A percentile compares a stretch with the other conserved stretches of the same genome.
Evolutionary conservation across 2,329 filamentous ascomycete species (phyloP).

Genomic region (Exophiala calicioides): DNA sequence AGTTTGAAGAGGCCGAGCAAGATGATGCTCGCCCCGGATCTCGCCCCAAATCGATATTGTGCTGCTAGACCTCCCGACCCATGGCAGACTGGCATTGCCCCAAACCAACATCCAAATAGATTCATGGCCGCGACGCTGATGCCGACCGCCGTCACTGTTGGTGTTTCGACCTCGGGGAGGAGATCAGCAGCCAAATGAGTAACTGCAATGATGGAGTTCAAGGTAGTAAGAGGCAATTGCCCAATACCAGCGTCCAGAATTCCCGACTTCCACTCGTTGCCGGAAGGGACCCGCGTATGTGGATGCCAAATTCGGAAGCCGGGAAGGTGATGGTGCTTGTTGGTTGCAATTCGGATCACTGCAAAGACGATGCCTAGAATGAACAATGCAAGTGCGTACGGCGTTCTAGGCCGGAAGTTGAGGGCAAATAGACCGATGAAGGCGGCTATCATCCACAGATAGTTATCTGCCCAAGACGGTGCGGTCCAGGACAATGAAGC

Average conservation of each 20-base stretch:
- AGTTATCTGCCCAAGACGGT: slow-evolving; percentile 72
- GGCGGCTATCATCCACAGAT: slow-evolving; percentile 72
- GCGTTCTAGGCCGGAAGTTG: slow-evolving; percentile 64
- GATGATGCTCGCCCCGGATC: slow-evolving; percentile 81
- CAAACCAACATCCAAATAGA: slow-evolving; percentile 82
- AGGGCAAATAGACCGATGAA: slow-evolving; percentile 72
- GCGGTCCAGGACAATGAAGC: slow-evolving; percentile 67
- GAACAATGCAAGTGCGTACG: slow-evolving; percentile 77
- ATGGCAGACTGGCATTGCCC: slow-evolving; percentile 93
- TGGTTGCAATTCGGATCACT: slow-evolving; percentile 39
- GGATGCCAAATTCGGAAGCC: slow-evolving; percentile 64
- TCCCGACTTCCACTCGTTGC: slow-evolving; percentile 53
- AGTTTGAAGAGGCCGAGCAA: slow-evolving; percentile 75
- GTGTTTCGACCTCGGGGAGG: slow-evolving; percentile 66
- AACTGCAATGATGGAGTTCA: slow-evolving; percentile 91
- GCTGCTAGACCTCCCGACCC: slow-evolving; percentile 88
- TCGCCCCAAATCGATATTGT: slow-evolving; percentile 87
- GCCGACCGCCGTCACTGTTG: slow-evolving; percentile 74
- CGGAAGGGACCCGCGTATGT: slow-evolving; percentile 48
- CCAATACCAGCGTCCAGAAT: slow-evolving; percentile 71
- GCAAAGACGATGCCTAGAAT: slow-evolving; percentile 68
- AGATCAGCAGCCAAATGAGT: slow-evolving; percentile 76
- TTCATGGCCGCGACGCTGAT: slow-evolving; percentile 84
- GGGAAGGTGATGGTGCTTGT: slow-evolving; percentile 39
- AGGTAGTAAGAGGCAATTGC: slow-evolving; percentile 84